Conservation (phyloP, 768 basidiomycete species). For the Pleurotus pulmonarius region DNA sequence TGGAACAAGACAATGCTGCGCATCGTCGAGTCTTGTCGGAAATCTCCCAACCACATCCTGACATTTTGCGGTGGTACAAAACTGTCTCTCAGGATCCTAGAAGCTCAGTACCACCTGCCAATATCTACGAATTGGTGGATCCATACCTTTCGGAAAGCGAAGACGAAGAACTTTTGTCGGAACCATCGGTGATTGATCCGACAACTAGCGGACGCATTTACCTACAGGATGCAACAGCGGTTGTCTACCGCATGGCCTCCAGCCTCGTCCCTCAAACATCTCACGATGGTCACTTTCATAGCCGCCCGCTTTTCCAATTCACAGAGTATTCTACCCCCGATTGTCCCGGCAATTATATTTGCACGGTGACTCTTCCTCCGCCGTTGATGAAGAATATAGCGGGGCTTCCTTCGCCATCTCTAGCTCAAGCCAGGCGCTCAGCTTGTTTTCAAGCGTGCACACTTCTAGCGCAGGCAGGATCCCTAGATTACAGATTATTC, state of each 20-base stretch:
- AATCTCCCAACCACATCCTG: constrained; percentile 33
- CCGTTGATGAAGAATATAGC: constrained; percentile 35
- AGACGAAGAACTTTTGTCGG: constrained; percentile 35
- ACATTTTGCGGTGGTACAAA: constrained; percentile 48
- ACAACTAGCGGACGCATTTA: constrained; percentile 58
- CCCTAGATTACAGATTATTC: constrained; percentile 50
- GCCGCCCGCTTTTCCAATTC: constrained; percentile 35
- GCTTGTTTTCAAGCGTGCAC: constrained; percentile 58
- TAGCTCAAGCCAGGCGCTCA: constrained; percentile 50
- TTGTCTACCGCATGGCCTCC: constrained; percentile 52
- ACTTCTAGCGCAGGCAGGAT: constrained; percentile 42
- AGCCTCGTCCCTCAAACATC: constrained; percentile 11
- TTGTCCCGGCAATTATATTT: constrained; percentile 31
- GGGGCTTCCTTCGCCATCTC: constrained; percentile 43
- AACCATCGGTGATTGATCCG: constrained; percentile 53
- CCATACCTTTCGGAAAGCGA: constrained; percentile 48
- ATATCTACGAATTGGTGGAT: constrained; percentile 33
- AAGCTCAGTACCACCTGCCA: constrained; percentile 41
- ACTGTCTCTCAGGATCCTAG: constrained; percentile 31
- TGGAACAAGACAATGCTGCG: constrained; percentile 51
- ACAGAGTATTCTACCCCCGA: constrained; percentile 28
- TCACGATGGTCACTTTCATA: not conserved
- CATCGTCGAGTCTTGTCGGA: constrained; percentile 52
- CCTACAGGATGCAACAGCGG: constrained; percentile 51
- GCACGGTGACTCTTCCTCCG: constrained; percentile 44